Base-by-base conservation (phyloP, 1,284 basidiomycete species). In the Ganoderma leucocontextum region DNA sequence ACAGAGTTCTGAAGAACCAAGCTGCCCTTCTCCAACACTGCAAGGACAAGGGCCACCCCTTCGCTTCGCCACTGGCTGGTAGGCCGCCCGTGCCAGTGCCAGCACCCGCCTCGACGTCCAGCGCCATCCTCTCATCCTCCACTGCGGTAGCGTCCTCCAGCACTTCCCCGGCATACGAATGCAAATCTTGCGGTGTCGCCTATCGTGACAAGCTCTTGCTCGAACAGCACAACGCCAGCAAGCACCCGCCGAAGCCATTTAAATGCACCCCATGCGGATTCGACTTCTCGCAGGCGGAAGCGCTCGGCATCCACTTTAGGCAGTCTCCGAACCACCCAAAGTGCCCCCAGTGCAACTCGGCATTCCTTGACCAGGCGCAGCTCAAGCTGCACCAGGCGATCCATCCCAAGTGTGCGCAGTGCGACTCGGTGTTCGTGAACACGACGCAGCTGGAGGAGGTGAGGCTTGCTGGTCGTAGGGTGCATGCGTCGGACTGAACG, bases 211-310 rank as follows among this genome's bases (percentile, higher is more conserved):
- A 73, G 53, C 38, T 25, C 7, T 35, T 38, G 17, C 57, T 55
- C 49, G 67, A 65, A 7, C 58, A 61, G 22, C 71, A 70, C 53
- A 52, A 49, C 35, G 60, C 35, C 3, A 58, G 5, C 22, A 59
- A 60, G 42, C 71, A 72, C 36, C 52, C 62, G 12, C 19, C 71
- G 10, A 59, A 64, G 53, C 63, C 69, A 15, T 70, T 38, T 64
- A 66, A 62, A 38, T 74, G 72, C 60, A 38, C 35, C 12, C 69
- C 72, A 10, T 74, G 72, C 41, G 63, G 47, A 10, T 22, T 70
- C 19, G 64, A 70, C 17, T 74, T 74, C 67, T 66, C 69, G 5
- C 65, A 69, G 3, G 22, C 64, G 42, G 66, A 72, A 39, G 70
- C 70, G 9, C 64, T 70, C n/a, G 39, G 65, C 0, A 49, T 69